Conservation (phyloP, 73 alveolate genomes). For the Uronychia setigera region DNA sequence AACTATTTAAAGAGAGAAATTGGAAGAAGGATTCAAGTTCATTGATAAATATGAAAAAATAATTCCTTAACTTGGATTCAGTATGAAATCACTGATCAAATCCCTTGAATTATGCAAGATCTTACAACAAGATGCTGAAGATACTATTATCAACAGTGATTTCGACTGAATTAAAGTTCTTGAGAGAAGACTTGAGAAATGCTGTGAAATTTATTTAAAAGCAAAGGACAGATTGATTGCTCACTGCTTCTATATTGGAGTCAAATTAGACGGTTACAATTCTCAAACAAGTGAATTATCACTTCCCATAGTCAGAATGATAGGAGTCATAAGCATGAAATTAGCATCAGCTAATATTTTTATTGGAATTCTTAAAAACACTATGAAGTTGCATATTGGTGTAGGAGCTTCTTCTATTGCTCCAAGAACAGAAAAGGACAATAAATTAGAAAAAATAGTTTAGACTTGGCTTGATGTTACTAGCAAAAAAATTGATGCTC, state of each 20-base stretch:
- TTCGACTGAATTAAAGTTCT: background rate
- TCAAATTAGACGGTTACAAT: constrained; percentile 9
- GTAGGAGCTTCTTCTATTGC: constrained; percentile 62
- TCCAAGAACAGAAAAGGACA: constrained; percentile 56
- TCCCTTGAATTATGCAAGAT: background rate
- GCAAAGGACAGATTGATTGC: constrained; percentile 43
- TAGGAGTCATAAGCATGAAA: constrained; percentile 50
- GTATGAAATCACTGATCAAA: background rate
- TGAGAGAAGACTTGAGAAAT: constrained; percentile 45
- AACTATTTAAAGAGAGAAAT: constrained; percentile 9
- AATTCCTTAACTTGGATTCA: constrained; percentile 38
- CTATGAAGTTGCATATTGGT: constrained; percentile 36
- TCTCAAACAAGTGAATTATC: constrained; percentile 14
- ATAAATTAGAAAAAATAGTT: constrained; percentile 41
- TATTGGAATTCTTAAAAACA: constrained; percentile 41
- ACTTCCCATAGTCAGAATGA: constrained; percentile 55
- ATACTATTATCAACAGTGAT: constrained; percentile 10
- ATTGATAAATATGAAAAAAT: constrained; percentile 46
- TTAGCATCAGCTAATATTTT: constrained; percentile 56
- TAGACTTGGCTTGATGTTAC: constrained; percentile 55
- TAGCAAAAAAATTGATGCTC: constrained; percentile 60
- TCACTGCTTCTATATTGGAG: constrained; percentile 70
- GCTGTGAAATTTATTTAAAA: constrained; percentile 45
- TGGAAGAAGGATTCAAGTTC: constrained; percentile 43
- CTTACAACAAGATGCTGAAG: background rate